Evolutionary conservation across 2,329 filamentous ascomycete genomes (phyloP).

Genomic region (Aspergillus sp.): DNA sequence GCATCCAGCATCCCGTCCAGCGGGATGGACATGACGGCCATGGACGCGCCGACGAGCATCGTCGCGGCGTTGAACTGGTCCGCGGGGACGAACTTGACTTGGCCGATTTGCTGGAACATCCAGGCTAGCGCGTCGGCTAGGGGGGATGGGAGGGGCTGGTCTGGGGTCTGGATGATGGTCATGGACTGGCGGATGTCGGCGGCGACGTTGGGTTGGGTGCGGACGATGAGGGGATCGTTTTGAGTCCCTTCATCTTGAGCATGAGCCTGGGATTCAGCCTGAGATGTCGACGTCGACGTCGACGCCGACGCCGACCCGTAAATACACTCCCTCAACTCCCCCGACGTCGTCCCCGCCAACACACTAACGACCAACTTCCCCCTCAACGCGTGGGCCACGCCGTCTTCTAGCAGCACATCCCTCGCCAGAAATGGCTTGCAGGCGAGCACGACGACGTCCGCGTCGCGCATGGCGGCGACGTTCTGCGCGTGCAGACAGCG

Average conservation of each 20-base stretch:
- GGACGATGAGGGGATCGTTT: constrained; percentile 21
- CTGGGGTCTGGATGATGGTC: constrained; percentile 42
- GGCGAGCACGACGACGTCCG: constrained; percentile 37
- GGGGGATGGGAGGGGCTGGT: constrained; percentile 29
- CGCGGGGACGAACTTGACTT: constrained; percentile 42
- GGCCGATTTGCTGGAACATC: constrained; percentile 47
- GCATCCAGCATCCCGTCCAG: constrained; percentile 54
- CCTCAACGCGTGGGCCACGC: constrained; percentile 29
- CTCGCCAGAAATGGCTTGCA: constrained; percentile 39
- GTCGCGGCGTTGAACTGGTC: constrained; percentile 47
- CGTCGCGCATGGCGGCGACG: constrained; percentile 21
- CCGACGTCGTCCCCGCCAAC: constrained; percentile 37
- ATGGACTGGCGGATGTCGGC: constrained; percentile 37
- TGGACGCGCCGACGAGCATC: constrained; percentile 51
- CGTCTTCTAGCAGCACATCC: constrained; percentile 26
- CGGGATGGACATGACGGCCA: constrained; percentile 50
- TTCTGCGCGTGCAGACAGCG: constrained; percentile 25
- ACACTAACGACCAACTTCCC: constrained; percentile 44
- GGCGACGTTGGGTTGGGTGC: constrained; percentile 39
- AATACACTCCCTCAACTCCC: constrained; percentile 22
- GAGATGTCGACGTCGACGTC: background rate
- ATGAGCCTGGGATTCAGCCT: no score
- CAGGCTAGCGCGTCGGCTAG: constrained; percentile 23
- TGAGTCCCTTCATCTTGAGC: no score
- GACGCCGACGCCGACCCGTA: constrained; percentile 7